phyloP scores from a whole-genome alignment of 306 rosid genomes.

The Prinsepia uniflora region DNA sequence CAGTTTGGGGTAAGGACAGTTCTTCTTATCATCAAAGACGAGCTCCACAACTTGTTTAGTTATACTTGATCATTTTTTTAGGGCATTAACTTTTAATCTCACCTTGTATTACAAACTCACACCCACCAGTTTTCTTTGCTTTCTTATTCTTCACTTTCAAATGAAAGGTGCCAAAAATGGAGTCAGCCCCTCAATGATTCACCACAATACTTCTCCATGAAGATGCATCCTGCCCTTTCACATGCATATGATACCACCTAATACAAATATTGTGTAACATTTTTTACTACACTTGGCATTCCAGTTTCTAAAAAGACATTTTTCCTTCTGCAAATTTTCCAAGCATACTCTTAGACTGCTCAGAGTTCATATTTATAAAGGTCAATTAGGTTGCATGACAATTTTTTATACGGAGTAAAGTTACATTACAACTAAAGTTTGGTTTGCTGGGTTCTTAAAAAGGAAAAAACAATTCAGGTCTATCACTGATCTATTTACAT shows the following conservation, averaged over 20 bases:
- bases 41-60: background rate
- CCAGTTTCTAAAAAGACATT: background rate
- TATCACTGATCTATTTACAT: background rate
- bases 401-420: background rate
- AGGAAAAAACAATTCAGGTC: background rate
- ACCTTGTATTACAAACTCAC: background rate
- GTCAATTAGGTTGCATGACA: background rate
- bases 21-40: background rate
- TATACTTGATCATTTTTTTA: too few relatives aligned
- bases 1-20: background rate
- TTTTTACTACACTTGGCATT: background rate
- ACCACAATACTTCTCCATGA: background rate
- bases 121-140: background rate
- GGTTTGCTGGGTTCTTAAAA: background rate
- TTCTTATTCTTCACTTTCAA: background rate
- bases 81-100: background rate
- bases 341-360: constrained; percentile 4
- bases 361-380: background rate
- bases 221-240: background rate
- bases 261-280: background rate
- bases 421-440: background rate
- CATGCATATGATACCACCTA: background rate
- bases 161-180: background rate
- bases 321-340: background rate
- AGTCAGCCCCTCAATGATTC: background rate